Base-by-base conservation (phyloP, 148 eudicot genomes). In the Vaccinium darrowii region DNA sequence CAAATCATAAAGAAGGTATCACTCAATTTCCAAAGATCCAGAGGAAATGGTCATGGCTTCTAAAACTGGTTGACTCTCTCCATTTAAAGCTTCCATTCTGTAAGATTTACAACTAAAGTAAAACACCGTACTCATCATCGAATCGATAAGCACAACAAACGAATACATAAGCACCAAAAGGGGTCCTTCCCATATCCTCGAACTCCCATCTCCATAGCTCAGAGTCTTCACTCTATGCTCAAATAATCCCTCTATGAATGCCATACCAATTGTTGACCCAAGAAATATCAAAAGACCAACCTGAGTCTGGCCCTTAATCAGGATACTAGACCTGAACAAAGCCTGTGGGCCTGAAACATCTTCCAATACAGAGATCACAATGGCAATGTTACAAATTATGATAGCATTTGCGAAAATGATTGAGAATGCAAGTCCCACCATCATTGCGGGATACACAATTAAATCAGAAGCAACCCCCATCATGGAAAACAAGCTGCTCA, bases 101-200 rank as follows among this genome's bases (percentile, higher is more conserved):
- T 86, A 91, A 56, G 93, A 93, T 81, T 91, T 93, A 81, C 99
- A 97, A 79, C 98, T 95, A 86, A 95, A 95, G 91, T 94, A 97
- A 83, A 94, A 97, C 53, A 97, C 99, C 0, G 96, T 80, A 21
- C 90, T 95, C 98, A 94, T 97, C 99, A 97, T 95, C 12, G 89
- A 90, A 87, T 97, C 99, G 8, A 97, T 87, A 50, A 97, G 91
- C 90, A 94, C 93, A 58, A 93, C 92, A 83, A 97, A 92, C 30
- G 98, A 93, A 86, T 95, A 94, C 98, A 97, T 91, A 51, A 95
- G 80, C 36, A 97, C 98, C 95, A 95, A 85, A 83, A 97, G 91
- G 0, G 98, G 98, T 51, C 98, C 96, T 94, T 97, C 98, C 99
- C 99, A 97, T 76, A 94, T 15, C 85, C 98, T 87, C 14, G 93